A percentile compares a stretch with the other conserved stretches of the same genome.
Evolutionary conservation across 163 green algal genomes (phyloP).

Genomic region (Scenedesmus sp.): DNA sequence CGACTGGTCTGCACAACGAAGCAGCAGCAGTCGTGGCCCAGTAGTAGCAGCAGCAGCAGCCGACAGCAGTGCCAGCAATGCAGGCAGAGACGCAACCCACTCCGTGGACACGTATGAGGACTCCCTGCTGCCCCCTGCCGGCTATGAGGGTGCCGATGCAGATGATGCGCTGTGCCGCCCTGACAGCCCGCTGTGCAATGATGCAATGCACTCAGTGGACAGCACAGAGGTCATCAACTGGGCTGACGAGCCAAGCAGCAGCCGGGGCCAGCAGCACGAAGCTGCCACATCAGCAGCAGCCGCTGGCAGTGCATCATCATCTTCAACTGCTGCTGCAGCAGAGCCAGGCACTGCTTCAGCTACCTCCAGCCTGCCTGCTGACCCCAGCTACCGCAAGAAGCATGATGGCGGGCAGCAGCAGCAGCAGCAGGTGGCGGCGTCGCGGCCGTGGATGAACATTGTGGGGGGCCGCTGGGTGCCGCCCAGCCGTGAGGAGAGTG

Average conservation of each 20-base stretch:
- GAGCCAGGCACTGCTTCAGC: neutral
- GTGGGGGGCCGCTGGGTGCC: conserved; percentile 33
- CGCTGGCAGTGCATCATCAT: neutral
- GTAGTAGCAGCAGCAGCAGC: too few relatives aligned
- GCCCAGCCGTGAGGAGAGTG: neutral
- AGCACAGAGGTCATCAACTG: neutral
- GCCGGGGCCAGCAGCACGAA: neutral
- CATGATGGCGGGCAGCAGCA: neutral
- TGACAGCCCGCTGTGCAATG: neutral
- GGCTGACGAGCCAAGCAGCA: neutral
- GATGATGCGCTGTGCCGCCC: neutral
- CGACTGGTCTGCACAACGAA: neutral
- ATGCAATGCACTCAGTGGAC: neutral
- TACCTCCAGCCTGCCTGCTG: neutral
- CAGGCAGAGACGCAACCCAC: too few relatives aligned
- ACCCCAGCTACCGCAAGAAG: conserved; percentile 1
- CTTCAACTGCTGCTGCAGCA: neutral
- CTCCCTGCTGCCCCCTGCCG: neutral
- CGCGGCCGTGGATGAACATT: conserved; percentile 27
- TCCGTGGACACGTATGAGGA: conserved; percentile 13
- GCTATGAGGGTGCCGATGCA: conserved; percentile 1
- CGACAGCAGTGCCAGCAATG: too few relatives aligned
- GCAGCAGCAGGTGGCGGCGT: neutral
- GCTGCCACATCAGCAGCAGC: neutral
- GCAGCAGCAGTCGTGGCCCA: neutral